Base-by-base conservation (phyloP, 164 flowering plant genomes). In the Vitis cinerea region DNA sequence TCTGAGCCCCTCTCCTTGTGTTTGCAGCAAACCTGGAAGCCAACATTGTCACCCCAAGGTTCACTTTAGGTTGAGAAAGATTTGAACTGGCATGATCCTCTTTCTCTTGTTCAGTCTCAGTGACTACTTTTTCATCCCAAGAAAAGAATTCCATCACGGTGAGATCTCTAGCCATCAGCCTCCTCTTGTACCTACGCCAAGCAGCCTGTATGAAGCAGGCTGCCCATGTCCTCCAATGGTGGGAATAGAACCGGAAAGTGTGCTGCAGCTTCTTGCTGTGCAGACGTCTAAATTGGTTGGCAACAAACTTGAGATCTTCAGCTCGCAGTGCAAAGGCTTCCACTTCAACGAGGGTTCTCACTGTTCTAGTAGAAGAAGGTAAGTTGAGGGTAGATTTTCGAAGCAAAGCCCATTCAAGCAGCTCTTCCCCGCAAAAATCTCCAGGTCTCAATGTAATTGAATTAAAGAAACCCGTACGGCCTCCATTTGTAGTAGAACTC, bases 161-260 rank as follows among this genome's bases (percentile, higher is more conserved):
- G 55, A 90, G 86, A 37, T 75, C 77, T 65, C 69, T 82, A 6
- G 85, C 88, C 82, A 82, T 61, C 79, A 50, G 85, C 44, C 44
- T 37, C 44, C 82, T 86, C 83, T 83, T 86, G 71, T 76, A 71
- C 47, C 91, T 79, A 2, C 84, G 82, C 99, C 97, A 95, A 51
- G 98, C 99, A 29, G 91, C 99, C 74, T 93, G 99, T 64, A 95
- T 85, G 76, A 90, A 95, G 78, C 97, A 91, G 19, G 98, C 96
- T n/a, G 97, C 96, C 99, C 99, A 95, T 15, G 97, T 90, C 63
- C 99, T 84, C 99, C 99, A 93, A 61, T 95, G 99, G 74, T 90
- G 90, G 15, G 99, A 93, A 64, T 95, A 90, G 68, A 83, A 91
- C 1, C 97, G 82, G 75, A 93, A 90, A 1, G 97, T 92, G 76